Conservation (phyloP, 345 rosid species). For the Citrus reticulata region DNA sequence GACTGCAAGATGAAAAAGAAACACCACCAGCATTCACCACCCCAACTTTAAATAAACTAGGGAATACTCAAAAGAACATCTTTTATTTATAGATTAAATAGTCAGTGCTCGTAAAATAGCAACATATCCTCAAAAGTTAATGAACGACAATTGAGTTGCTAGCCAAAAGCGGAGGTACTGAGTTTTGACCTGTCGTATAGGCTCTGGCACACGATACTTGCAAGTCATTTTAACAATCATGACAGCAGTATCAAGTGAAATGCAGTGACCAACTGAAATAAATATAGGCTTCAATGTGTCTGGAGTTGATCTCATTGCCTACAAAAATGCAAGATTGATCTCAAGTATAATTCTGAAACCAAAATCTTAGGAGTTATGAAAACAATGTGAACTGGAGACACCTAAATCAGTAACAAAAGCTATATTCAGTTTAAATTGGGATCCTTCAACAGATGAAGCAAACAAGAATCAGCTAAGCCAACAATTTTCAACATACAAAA, state of each 20-base stretch:
- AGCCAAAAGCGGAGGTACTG: background rate
- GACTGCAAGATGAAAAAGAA: background rate
- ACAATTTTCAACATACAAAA: background rate
- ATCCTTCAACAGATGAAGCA: background rate
- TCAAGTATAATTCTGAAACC: background rate
- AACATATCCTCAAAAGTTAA: background rate
- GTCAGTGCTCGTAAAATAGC: background rate
- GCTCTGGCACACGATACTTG: constrained; percentile 84
- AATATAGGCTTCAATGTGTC: constrained; percentile 67
- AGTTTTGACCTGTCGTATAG: constrained; percentile 70
- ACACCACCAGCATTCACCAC: background rate
- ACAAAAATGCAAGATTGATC: constrained; percentile 1
- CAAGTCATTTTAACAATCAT: constrained; percentile 63
- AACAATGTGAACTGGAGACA: background rate
- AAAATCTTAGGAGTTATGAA: background rate
- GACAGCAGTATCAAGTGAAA: constrained; percentile 68
- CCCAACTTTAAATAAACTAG: background rate
- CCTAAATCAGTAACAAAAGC: constrained; percentile 1
- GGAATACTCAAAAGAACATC: background rate
- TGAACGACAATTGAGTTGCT: background rate
- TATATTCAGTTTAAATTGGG: background rate
- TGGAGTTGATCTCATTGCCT: constrained; percentile 65
- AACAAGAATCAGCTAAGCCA: background rate
- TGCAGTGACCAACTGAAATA: constrained; percentile 74
- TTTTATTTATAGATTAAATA: background rate